Conservation (phyloP, 2,329 filamentous ascomycete genomes). For the Neonectria coccinea region DNA sequence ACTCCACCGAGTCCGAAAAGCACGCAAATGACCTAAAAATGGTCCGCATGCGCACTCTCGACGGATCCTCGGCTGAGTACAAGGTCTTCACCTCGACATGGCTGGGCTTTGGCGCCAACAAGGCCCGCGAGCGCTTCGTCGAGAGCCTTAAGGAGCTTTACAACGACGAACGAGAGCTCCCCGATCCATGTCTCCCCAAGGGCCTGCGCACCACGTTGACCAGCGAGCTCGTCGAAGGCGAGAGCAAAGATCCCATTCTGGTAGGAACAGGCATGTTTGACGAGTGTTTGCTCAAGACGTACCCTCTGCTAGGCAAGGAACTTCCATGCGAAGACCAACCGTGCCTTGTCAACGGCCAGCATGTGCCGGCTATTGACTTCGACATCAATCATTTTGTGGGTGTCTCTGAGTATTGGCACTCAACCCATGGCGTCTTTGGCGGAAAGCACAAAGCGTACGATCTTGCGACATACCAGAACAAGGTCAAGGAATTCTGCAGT, state of each 20-base stretch:
- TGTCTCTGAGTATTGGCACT: slow-evolving; percentile 99
- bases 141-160: slow-evolving; percentile 77
- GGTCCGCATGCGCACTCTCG: slow-evolving; percentile 83
- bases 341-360: slow-evolving; percentile 89
- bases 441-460: slow-evolving; percentile 87
- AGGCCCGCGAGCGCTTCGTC: slow-evolving; percentile 89
- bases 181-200: slow-evolving; percentile 89
- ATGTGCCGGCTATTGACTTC: slow-evolving; percentile 96
- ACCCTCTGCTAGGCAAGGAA: slow-evolving; percentile 90
- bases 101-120: slow-evolving; percentile 97
- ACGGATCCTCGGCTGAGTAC: slow-evolving; percentile 83
- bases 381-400: slow-evolving; percentile 97
- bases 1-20: slow-evolving; percentile 87
- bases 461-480: slow-evolving; percentile 86
- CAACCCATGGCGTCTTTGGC: slow-evolving; percentile 92
- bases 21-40: slow-evolving; percentile 91
- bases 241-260: slow-evolving; percentile 64
- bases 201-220: slow-evolving; percentile 80
- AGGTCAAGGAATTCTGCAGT: slow-evolving; percentile 86
- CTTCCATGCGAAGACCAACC: slow-evolving; percentile 84
- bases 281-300: slow-evolving; percentile 84
- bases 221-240: slow-evolving; percentile 66
- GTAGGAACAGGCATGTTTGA: slow-evolving; percentile 89
- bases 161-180: slow-evolving; percentile 72
- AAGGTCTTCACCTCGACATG: slow-evolving; percentile 95